A percentile compares a stretch with the other conserved stretches of the same genome.
These are phyloP conservation scores for Alternaria solani DNA, from an alignment of 2,329 filamentous ascomycete species.

Conservation along the genomic window DNA sequence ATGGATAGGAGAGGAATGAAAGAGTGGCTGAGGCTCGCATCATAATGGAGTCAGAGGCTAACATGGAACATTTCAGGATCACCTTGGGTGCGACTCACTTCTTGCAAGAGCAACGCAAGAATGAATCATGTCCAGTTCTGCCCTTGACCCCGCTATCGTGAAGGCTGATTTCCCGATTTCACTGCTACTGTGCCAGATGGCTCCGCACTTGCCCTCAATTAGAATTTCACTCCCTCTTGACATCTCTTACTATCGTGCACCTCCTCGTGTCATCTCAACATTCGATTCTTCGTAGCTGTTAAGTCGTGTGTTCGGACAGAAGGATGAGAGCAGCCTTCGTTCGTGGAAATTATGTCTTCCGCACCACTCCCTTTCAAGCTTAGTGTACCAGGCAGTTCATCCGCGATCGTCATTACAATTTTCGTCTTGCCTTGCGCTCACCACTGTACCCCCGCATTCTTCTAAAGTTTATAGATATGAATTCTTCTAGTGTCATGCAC, in stretches of 20 bases:
- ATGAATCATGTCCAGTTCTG: too few relatives aligned
- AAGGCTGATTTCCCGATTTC: too few relatives aligned
- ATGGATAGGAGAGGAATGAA: too few relatives aligned
- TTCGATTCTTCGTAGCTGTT: neutral
- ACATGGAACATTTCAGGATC: too few relatives aligned
- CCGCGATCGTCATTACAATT: slow-evolving; percentile 1
- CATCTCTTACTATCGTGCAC: neutral
- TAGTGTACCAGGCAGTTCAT: neutral
- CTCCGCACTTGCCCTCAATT: neutral
- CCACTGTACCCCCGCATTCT: neutral
- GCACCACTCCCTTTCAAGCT: neutral
- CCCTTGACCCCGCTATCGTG: too few relatives aligned
- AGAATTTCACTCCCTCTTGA: neutral
- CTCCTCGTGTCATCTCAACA: neutral
- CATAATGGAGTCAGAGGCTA: too few relatives aligned
- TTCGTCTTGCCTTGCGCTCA: neutral
- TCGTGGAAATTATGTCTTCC: slow-evolving; percentile 1
- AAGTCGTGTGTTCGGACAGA: neutral
- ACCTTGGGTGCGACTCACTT: too few relatives aligned
- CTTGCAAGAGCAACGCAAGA: too few relatives aligned
- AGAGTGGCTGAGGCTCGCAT: too few relatives aligned
- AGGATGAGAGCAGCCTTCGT: neutral
- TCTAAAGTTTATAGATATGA: neutral
- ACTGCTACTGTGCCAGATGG: too few relatives aligned
- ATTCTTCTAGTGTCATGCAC: neutral